A percentile compares a stretch with the other conserved stretches of the same genome.
phyloP scores from a whole-genome alignment of 345 rosid genomes.

The Rhodamnia argentea region DNA sequence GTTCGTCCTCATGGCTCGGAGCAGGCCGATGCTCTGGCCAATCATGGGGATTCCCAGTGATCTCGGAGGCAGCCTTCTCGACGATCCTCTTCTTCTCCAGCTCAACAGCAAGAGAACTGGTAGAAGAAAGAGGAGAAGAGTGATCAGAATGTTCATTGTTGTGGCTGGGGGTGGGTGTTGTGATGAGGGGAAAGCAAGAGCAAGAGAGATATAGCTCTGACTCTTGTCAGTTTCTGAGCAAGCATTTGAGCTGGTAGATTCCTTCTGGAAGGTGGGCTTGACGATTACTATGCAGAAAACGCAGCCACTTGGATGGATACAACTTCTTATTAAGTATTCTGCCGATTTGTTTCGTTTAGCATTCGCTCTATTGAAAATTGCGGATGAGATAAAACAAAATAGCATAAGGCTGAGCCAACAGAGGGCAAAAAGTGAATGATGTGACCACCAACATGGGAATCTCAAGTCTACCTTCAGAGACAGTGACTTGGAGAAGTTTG shows the following conservation, averaged over 20 bases:
- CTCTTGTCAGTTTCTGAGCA: not conserved
- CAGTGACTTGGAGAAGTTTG: no score
- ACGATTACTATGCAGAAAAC: not conserved
- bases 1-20: constrained; percentile 9
- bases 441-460: no score
- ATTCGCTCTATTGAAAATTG: not conserved
- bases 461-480: no score
- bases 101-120: constrained; percentile 7
- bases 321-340: not conserved
- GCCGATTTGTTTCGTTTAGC: not conserved
- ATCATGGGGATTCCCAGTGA: constrained; percentile 25
- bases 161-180: not conserved
- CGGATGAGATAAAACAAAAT: not conserved
- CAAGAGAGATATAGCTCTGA: not conserved
- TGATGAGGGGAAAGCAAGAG: not conserved
- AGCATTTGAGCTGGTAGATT: not conserved
- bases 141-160: not conserved
- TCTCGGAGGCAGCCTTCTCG: constrained; percentile 28
- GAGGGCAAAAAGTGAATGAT: not conserved
- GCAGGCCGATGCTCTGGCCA: constrained; percentile 25
- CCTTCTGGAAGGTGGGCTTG: not conserved
- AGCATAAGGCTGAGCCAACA: not conserved
- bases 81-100: not conserved
- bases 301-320: not conserved
- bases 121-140: constrained; percentile 3